Conservation (phyloP, 1,284 basidiomycete species). For the Neonothopanus nambi region DNA sequence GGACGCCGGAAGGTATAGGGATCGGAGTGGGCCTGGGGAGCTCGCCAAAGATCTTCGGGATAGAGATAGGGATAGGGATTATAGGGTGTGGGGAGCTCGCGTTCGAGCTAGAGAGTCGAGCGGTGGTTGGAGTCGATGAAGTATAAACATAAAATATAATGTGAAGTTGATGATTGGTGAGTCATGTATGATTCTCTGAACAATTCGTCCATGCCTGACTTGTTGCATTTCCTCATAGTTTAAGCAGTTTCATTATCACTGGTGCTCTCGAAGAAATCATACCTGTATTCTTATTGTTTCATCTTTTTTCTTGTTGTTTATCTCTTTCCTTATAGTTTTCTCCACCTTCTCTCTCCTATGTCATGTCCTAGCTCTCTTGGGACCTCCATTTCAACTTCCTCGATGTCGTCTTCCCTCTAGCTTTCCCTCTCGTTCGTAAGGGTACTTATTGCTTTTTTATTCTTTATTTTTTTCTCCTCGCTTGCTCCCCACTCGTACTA, state of each 20-base stretch:
- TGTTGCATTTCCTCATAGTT: background rate
- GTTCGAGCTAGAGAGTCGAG: constrained; percentile 12
- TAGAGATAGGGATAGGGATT: constrained; percentile 34
- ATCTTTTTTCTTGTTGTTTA: background rate
- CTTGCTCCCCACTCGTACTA: background rate
- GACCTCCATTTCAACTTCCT: background rate
- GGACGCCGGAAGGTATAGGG: constrained; percentile 19
- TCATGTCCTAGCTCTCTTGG: background rate
- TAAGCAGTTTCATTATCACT: background rate
- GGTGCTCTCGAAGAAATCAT: background rate
- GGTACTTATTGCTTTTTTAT: constrained; percentile 9
- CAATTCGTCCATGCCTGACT: background rate
- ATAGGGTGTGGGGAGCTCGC: constrained; percentile 34
- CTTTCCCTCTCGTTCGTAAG: background rate
- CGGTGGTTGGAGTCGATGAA: constrained; percentile 1
- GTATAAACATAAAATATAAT: background rate
- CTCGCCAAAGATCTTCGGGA: constrained; percentile 41
- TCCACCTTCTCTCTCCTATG: background rate
- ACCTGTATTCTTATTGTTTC: background rate
- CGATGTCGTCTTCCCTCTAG: background rate
- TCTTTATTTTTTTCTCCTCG: background rate
- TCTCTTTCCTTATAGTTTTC: background rate
- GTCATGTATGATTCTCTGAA: background rate
- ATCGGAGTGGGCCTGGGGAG: constrained; percentile 24
- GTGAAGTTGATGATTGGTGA: background rate